These are phyloP conservation scores for Cocos nucifera DNA, from an alignment of 176 grass and related monocot species.

Conservation along the genomic window DNA sequence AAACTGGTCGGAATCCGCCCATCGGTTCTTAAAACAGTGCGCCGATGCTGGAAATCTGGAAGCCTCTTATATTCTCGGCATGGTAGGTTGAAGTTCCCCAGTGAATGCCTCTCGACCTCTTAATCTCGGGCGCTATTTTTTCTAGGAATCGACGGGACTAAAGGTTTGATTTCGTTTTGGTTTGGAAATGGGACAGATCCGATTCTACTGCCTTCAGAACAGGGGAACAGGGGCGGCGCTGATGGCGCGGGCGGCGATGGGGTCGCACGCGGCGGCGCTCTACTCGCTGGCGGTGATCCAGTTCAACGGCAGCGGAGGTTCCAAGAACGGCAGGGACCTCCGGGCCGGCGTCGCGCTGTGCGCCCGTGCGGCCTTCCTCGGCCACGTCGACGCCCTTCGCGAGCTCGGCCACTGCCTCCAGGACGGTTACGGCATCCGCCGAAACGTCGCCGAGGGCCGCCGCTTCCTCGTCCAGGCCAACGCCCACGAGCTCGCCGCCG, in stretches of 20 bases:
- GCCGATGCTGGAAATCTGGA: slow-evolving; percentile 58
- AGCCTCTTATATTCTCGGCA: slow-evolving; percentile 77
- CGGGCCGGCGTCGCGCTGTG: slow-evolving; percentile 60
- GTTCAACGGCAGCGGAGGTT: slow-evolving; percentile 79
- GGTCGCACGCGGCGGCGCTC: slow-evolving; percentile 60
- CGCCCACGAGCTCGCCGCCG: slow-evolving; percentile 44
- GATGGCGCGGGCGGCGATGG: slow-evolving; percentile 59
- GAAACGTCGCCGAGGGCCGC: slow-evolving; percentile 40
- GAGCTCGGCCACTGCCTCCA: slow-evolving; percentile 87
- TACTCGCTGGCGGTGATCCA: slow-evolving; percentile 74
- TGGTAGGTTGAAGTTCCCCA: slow-evolving; percentile 28
- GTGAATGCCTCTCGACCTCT: neutral
- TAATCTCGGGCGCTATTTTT: neutral
- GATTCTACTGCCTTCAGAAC: slow-evolving; percentile 61
- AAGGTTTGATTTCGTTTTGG: too few relatives aligned
- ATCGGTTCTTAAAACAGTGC: slow-evolving; percentile 47
- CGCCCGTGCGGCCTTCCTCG: slow-evolving; percentile 57
- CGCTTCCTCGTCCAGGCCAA: slow-evolving; percentile 61
- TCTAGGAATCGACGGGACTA: too few relatives aligned
- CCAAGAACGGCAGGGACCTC: slow-evolving; percentile 59
- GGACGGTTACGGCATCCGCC: slow-evolving; percentile 73
- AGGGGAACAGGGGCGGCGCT: slow-evolving; percentile 49
- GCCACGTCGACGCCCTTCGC: slow-evolving; percentile 73
- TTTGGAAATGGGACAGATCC: slow-evolving; percentile 32
- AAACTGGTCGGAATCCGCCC: slow-evolving; percentile 49